These are phyloP conservation scores for Fusarium haematococcum DNA, from an alignment of 2,329 filamentous ascomycete species.

Conservation along the genomic window DNA sequence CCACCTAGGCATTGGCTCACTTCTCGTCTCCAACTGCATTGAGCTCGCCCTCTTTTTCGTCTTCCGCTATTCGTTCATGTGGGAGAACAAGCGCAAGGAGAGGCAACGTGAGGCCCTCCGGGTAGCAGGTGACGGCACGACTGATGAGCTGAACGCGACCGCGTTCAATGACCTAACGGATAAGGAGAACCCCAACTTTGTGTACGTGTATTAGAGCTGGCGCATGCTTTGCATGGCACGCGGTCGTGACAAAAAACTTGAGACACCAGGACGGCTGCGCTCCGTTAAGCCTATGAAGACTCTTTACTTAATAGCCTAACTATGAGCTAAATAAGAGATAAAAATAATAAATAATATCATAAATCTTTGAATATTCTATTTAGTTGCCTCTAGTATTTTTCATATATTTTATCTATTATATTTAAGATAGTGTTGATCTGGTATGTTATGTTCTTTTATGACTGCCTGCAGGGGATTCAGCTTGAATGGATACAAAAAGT, in stretches of 20 bases:
- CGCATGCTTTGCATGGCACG: not conserved
- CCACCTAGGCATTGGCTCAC: constrained; percentile 54
- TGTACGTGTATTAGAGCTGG: constrained; percentile 52
- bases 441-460: too few species aligned
- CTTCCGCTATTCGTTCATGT: constrained; percentile 53
- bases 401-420: too few species aligned
- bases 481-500: not conserved
- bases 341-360: not conserved
- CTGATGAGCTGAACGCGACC: constrained; percentile 51
- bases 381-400: too few species aligned
- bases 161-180: constrained; percentile 58
- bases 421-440: too few species aligned
- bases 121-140: constrained; percentile 38
- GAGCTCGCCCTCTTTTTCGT: constrained; percentile 54
- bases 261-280: too few species aligned
- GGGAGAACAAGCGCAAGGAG: constrained; percentile 56
- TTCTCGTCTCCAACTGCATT: constrained; percentile 55
- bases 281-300: too few species aligned
- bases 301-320: too few species aligned
- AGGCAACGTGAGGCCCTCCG: constrained; percentile 47
- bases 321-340: too few species aligned
- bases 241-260: too few species aligned
- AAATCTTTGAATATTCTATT: not conserved
- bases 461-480: not conserved
- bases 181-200: constrained; percentile 57